A percentile compares a stretch with the other conserved stretches of the same genome.
These are phyloP conservation scores for Sedum album DNA, from an alignment of 164 flowering plant species.

Conservation along the genomic window DNA sequence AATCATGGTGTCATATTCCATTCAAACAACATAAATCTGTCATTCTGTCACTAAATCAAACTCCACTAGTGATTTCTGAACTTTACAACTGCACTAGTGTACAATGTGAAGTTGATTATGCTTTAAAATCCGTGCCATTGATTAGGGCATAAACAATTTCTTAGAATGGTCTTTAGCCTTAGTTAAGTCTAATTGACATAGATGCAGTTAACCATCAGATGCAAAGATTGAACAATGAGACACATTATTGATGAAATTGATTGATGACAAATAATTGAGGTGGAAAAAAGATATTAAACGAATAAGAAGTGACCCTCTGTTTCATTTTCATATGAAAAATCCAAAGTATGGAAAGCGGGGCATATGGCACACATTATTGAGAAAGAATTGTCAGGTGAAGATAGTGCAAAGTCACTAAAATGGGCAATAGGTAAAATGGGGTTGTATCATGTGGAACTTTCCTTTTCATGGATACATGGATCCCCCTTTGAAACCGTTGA, in stretches of 20 bases:
- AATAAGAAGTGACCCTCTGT: slow-evolving; percentile 3
- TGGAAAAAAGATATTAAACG: neutral
- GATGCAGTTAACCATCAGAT: neutral
- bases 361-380: neutral
- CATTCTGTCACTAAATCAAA: neutral
- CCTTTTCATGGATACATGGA: too few relatives aligned
- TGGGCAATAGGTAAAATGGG: neutral
- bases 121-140: neutral
- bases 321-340: neutral
- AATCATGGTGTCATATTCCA: neutral
- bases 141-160: slow-evolving; percentile 3
- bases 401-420: too few relatives aligned
- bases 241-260: neutral
- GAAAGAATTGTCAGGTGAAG: neutral
- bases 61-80: neutral
- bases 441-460: too few relatives aligned
- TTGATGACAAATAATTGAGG: slow-evolving; percentile 2
- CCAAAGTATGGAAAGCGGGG: neutral
- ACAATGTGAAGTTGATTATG: neutral
- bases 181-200: too few relatives aligned
- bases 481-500: too few relatives aligned
- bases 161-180: too few relatives aligned
- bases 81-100: neutral
- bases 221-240: neutral
- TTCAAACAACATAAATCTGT: neutral